Evolutionary conservation across 148 eudicot genomes (phyloP), one percentile per base, ranked within the genome.

Genomic region (Oxyria digyna): DNA sequence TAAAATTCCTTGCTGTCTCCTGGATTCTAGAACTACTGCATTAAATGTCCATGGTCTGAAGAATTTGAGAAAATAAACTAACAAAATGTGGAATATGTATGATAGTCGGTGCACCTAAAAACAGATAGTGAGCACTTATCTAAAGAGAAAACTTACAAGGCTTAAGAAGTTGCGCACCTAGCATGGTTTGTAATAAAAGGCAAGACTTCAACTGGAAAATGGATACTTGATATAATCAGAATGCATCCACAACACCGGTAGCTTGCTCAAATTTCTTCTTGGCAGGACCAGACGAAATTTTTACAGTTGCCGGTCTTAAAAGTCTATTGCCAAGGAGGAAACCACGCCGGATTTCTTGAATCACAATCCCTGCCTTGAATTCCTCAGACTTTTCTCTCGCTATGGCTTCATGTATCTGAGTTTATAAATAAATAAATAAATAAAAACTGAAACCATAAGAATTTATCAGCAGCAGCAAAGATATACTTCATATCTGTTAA

Each of bases 221-320:
- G 62, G 17, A 27, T 12, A 57, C 64, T 57, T 24, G 35, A 55
- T 55, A 35, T n/a, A 55, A 3, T 27, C 64, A 57, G 35, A 37
- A 57, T 57, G 13, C 64, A 57, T 57, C 64, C 37, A 57, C 14
- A 57, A 37, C 35, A 13, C 18, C 49, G 15, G 49, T 17, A 57
- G 35, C 7, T 57, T 29, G 37, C 37, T 27, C 64, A 23, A 84
- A 70, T 63, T 45, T 70, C 46, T 78, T 74, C 71, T 78, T 83
- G 71, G 85, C 81, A 18, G 88, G 88, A 21, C 98, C 98, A 20
- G 89, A 76, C 26, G 98, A 93, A 64, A 93, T 96, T 76, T 89
- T 89, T 41, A 93, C 96, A 86, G 80, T 89, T 26, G 98, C 96
- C 0, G 96, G 91, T 83, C 98, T 81, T 73, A 93, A 59, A 24